Evolutionary conservation across 2,329 filamentous ascomycete genomes (phyloP), one percentile per base, ranked within the genome.

Genomic region (Neobulgaria alba): DNA sequence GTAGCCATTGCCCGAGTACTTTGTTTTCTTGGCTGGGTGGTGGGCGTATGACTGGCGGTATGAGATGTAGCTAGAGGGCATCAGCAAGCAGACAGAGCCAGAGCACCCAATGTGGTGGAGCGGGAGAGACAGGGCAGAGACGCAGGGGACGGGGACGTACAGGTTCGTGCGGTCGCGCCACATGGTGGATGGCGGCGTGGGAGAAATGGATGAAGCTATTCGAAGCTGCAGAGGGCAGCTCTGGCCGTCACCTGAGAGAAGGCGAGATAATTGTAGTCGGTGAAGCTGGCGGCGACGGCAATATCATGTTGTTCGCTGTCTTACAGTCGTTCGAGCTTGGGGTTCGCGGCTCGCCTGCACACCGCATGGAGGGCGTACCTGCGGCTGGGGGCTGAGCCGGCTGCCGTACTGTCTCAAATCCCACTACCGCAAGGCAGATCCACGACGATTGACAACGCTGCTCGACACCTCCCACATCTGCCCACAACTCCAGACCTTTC

Each of bases 81-180:
- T 64, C 53, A 63, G 52, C 54, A 46, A 42, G 26, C 39, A 46
- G 48, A 50, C 44, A 49, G 42, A 19, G 43, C 50, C 45, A 50
- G 42, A n/a, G 43, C 48, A 44, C 40, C 44, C 46, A 44, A 42
- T 37, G 48, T 46, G 29, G 23, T 26, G 7, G 23, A 26, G 23
- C 7, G 45, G 36, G 30, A 39, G 17, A 16, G n/a, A 14, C 33
- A 19, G 5, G 33, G 33, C 10, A 18, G 33, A 10, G 10, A n/a
- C 3, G 26, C 10, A 12, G 31, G 10, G 9, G 17, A 9, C 12
- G 26, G 33, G 31, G 34, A 60, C 77, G 56, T 79, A 95, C 88
- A 98, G 84, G 63, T 96, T 98, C 56, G 92, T 98, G 67, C 92
- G 84, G 75, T 98, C 92, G 72, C 92, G 87, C 89, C 89, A 98